A percentile compares a stretch with the other conserved stretches of the same genome.
These are phyloP conservation scores for Volvox reticuliferus DNA, from an alignment of 139 green algal genomes.

Conservation along the genomic window DNA sequence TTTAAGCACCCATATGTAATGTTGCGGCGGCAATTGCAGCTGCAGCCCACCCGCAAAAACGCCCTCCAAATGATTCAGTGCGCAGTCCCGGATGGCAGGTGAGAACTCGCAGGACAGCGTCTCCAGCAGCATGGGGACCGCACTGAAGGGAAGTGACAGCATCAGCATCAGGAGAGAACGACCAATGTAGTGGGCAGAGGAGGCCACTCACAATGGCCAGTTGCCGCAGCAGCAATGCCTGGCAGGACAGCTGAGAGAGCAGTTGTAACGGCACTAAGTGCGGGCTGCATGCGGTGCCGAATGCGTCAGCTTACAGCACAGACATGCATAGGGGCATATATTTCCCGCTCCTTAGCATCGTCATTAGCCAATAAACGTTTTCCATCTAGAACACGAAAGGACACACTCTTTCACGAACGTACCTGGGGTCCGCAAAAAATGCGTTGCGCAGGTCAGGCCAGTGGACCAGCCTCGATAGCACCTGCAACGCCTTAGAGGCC, in stretches of 20 bases:
- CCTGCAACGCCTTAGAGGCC: constrained; percentile 46
- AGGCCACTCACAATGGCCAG: no score
- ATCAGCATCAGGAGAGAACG: no score
- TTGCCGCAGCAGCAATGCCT: no score
- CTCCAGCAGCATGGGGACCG: constrained; percentile 49
- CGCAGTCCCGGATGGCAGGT: background rate
- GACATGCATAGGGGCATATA: no score
- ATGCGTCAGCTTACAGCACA: no score
- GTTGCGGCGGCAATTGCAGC: constrained; percentile 31
- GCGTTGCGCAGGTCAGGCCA: constrained; percentile 24
- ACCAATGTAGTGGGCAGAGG: no score
- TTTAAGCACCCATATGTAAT: constrained; percentile 22
- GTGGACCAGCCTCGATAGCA: constrained; percentile 52
- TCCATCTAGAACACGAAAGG: background rate
- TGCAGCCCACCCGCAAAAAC: constrained; percentile 3
- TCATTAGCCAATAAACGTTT: no score
- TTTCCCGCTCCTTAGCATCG: no score
- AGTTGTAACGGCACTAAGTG: no score
- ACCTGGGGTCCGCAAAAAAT: constrained; percentile 26
- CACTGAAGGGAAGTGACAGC: background rate
- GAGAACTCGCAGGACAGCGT: constrained; percentile 47
- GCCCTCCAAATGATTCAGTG: background rate
- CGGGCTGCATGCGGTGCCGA: no score
- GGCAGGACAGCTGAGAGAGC: no score
- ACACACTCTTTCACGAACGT: background rate